These are phyloP conservation scores for Podospora pseudopauciseta DNA, from an alignment of 495 filamentous ascomycete genomes.

Conservation along the genomic window DNA sequence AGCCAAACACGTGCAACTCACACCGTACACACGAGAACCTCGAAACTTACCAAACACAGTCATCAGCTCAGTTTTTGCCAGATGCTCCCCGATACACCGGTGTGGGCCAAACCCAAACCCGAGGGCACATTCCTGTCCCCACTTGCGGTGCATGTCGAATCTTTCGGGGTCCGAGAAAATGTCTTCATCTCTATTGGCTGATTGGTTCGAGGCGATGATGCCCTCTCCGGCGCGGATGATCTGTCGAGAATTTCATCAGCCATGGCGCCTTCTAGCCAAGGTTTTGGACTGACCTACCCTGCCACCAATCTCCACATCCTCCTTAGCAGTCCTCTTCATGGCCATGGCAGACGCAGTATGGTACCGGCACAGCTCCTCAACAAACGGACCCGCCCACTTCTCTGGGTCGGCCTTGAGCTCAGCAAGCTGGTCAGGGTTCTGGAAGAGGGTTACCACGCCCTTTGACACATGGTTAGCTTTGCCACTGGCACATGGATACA, in stretches of 20 bases:
- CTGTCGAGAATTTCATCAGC: conserved; percentile 6
- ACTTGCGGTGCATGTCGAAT: conserved; percentile 44
- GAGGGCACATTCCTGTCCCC: conserved; percentile 34
- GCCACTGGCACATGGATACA: not conserved
- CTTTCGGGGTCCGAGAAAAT: conserved; percentile 37
- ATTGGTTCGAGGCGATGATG: conserved; percentile 46
- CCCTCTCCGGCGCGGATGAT: conserved; percentile 41
- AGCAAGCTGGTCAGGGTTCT: conserved; percentile 36
- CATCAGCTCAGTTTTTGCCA: conserved; percentile 39
- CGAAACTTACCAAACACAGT: conserved; percentile 38
- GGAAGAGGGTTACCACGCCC: conserved; percentile 40
- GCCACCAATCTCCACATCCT: conserved; percentile 42
- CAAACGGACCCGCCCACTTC: conserved; percentile 30
- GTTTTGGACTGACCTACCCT: conserved; percentile 16
- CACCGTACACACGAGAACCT: not conserved
- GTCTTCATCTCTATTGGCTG: conserved; percentile 47
- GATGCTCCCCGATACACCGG: conserved; percentile 43
- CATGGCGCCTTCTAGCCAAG: not conserved
- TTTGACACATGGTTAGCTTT: conserved; percentile 6
- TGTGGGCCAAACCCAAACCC: conserved; percentile 46
- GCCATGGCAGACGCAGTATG: conserved; percentile 45
- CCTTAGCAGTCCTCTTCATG: conserved; percentile 42
- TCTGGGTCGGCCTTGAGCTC: conserved; percentile 38
- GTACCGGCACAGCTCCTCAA: conserved; percentile 46
- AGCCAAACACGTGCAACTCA: no score